phyloP scores from a whole-genome alignment of 306 rosid species.

The Malus sylvestris region DNA sequence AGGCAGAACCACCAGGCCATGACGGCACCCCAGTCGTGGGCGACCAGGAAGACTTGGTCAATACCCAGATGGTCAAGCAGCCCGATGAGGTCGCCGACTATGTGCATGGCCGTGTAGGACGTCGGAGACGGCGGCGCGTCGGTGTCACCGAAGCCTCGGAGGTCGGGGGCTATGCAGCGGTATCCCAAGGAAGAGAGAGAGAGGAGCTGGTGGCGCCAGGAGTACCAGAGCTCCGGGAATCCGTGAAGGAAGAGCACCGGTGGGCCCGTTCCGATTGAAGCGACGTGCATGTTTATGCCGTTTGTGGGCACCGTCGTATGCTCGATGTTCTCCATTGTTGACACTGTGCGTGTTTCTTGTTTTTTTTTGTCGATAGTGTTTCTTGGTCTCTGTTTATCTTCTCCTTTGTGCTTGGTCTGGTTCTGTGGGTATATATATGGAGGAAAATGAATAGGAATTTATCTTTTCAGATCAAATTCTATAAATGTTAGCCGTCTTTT shows the following conservation, averaged over 20 bases:
- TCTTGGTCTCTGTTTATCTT: neutral
- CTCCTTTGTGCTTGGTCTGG: too few relatives aligned
- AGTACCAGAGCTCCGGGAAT: slow-evolving; percentile 72
- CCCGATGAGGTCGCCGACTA: slow-evolving; percentile 57
- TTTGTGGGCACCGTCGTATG: slow-evolving; percentile 47
- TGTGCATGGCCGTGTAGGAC: slow-evolving; percentile 47
- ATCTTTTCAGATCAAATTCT: too few relatives aligned
- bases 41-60: slow-evolving; percentile 55
- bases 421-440: too few relatives aligned
- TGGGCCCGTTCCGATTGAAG: slow-evolving; percentile 61
- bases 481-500: too few relatives aligned
- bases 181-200: slow-evolving; percentile 51
- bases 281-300: slow-evolving; percentile 65
- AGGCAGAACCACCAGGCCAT: slow-evolving; percentile 58
- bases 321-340: slow-evolving; percentile 51
- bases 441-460: too few relatives aligned
- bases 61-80: slow-evolving; percentile 46
- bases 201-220: slow-evolving; percentile 75
- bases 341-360: neutral
- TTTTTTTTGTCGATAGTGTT: too few relatives aligned
- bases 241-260: slow-evolving; percentile 55
- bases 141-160: slow-evolving; percentile 65
- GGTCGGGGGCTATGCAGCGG: slow-evolving; percentile 74
- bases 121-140: slow-evolving; percentile 46
- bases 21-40: slow-evolving; percentile 65